A percentile compares a stretch with the other conserved stretches of the same genome.
Evolutionary conservation across 768 basidiomycete species (phyloP).

Genomic region (Lactarius sp.): DNA sequence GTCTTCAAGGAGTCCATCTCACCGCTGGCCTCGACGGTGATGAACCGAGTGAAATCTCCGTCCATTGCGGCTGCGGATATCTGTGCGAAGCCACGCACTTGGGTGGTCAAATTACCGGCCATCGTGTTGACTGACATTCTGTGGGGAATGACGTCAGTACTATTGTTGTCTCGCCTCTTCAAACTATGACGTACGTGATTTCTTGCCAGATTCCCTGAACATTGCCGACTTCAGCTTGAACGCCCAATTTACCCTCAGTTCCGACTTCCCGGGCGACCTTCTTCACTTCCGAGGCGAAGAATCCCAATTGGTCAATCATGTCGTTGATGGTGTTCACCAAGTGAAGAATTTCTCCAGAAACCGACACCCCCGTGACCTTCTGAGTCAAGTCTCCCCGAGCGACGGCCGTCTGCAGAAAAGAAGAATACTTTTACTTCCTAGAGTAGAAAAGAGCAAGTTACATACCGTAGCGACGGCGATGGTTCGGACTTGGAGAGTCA

Average conservation of each 20-base stretch:
- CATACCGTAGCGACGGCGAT: constrained; percentile 88
- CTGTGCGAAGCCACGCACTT: constrained; percentile 98
- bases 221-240: constrained; percentile 94
- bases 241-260: constrained; percentile 97
- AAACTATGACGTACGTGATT: constrained; percentile 69
- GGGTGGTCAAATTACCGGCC: constrained; percentile 94
- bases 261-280: constrained; percentile 97
- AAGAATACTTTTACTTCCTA: constrained; percentile 5
- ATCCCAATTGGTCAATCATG: constrained; percentile 64
- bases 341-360: constrained; percentile 93
- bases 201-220: constrained; percentile 99
- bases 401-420: constrained; percentile 65
- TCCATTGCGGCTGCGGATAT: constrained; percentile 98
- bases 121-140: constrained; percentile 97
- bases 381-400: constrained; percentile 90
- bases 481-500: constrained; percentile 89
- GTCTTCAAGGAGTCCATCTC: constrained; percentile 99
- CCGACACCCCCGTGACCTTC: constrained; percentile 89
- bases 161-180: background rate
- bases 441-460: constrained; percentile 14
- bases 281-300: constrained; percentile 79
- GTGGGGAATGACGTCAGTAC: constrained; percentile 26
- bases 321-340: constrained; percentile 97
- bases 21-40: constrained; percentile 96
- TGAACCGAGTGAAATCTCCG: constrained; percentile 97